Conservation (phyloP, 2,329 filamentous ascomycete genomes). For the Diaporthe aspalathi region DNA sequence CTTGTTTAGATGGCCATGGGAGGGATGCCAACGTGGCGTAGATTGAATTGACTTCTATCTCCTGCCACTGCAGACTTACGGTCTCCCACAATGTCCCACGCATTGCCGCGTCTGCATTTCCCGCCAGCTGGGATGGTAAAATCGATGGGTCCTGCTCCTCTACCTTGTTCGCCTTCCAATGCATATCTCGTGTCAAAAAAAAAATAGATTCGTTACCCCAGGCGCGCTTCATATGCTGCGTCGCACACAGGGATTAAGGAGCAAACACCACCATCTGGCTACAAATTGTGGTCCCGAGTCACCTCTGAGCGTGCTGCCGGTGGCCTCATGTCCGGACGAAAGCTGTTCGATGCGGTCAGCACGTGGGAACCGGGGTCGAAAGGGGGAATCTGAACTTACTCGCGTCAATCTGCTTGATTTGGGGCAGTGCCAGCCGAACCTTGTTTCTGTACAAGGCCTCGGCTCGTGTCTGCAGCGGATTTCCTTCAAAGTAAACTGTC, state of each 20-base stretch:
- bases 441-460: slow-evolving; percentile 96
- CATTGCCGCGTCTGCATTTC: neutral
- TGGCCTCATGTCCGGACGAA: slow-evolving; percentile 43
- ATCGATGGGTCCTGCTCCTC: slow-evolving; percentile 26
- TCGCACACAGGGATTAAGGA: neutral
- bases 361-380: neutral
- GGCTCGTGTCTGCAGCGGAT: slow-evolving; percentile 82
- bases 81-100: slow-evolving; percentile 14
- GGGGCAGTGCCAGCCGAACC: slow-evolving; percentile 85
- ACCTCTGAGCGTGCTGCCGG: too few relatives aligned
- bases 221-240: slow-evolving; percentile 1
- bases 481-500: slow-evolving; percentile 97
- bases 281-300: neutral
- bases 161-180: slow-evolving; percentile 26
- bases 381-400: slow-evolving; percentile 71
- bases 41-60: slow-evolving; percentile 5
- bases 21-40: neutral
- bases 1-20: slow-evolving; percentile 8
- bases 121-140: slow-evolving; percentile 30
- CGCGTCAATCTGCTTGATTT: slow-evolving; percentile 94
- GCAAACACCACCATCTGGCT: neutral
- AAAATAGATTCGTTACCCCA: neutral
- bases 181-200: neutral
- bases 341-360: slow-evolving; percentile 43
- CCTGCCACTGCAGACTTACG: slow-evolving; percentile 39